These are phyloP conservation scores for Ustilago bromivora DNA, from an alignment of 1,284 basidiomycete genomes.

Conservation along the genomic window DNA sequence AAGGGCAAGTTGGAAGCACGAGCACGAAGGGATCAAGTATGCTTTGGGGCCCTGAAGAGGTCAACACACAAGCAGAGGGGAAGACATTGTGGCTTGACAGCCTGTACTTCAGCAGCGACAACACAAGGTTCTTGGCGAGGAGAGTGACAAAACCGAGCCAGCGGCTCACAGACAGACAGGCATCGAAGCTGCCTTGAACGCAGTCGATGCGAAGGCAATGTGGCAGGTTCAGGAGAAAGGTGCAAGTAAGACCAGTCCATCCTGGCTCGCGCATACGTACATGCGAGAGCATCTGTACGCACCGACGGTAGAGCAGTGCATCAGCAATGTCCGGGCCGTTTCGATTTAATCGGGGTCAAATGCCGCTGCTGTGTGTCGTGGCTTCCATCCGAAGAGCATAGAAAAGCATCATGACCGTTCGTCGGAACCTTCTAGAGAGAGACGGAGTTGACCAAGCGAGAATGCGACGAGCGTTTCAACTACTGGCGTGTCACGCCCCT, in stretches of 20 bases:
- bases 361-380: neutral
- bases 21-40: slow-evolving; percentile 8
- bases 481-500: neutral
- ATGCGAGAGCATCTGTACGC: slow-evolving; percentile 10
- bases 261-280: slow-evolving; percentile 3
- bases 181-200: neutral
- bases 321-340: slow-evolving; percentile 1
- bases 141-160: neutral
- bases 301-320: slow-evolving; percentile 17
- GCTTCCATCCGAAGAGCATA: neutral
- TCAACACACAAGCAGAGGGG: slow-evolving; percentile 6
- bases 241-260: neutral
- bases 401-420: neutral
- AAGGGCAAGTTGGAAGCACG: neutral
- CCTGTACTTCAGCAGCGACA: neutral
- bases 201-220: neutral
- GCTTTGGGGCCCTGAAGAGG: neutral
- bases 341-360: neutral
- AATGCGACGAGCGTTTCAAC: slow-evolving; percentile 14
- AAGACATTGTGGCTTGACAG: neutral
- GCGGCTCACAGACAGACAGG: neutral
- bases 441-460: slow-evolving; percentile 11
- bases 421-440: slow-evolving; percentile 15
- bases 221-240: neutral
- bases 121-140: slow-evolving; percentile 2